Base-by-base conservation (phyloP, 1,139 yeast species). In the Yamadazyma triangularis region DNA sequence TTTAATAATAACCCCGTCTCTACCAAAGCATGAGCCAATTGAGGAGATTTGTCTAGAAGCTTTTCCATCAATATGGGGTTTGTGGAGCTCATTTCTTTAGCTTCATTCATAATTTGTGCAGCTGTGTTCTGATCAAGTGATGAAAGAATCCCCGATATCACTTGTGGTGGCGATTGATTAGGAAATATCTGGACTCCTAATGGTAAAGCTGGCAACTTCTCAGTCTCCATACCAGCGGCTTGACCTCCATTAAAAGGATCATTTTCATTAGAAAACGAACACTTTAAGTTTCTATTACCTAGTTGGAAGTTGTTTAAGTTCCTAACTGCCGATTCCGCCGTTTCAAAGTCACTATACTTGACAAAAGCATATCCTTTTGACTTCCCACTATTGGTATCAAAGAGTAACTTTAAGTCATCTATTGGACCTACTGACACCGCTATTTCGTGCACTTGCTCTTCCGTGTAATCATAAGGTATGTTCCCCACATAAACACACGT, bases 281-380 rank as follows among this genome's bases (percentile, higher is more conserved):
- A 93, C 42, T 82, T 77, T 31, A 89, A 58, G 27, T 64, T 65
- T 39, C 95, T 64, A 35, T 77, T 75, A 1, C 95, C 95, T 29
- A 89, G 73, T 19, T 75, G 70, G 58, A 82, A 81, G 42, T 86
- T 84, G 54, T 86, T 85, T 44, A 89, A 64, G 58, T 89, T 91
- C 36, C 97, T 66, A 13, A 88, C 95, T 0, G 97, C 97, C 11
- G 93, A 80, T 2, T 86, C 79, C 1, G 96, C 96, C 0, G 96
- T 84, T 45, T 85, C 95, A 29, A 54, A 53, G 44, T 69, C 89
- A 30, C 71, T 74, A 51, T 84, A 89, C 44, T 84, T 89, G 14
- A 89, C 81, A 46, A 83, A 85, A 3, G 95, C 96, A 54, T 77
- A 86, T 1, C 97, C 97, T 54, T 83, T 87, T 11, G 95, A 85